Percentiles rank a stretch among this genome's conserved stretches.
phyloP scores from a whole-genome alignment of 2,329 filamentous ascomycete genomes.

The Arachnomyces sp. region DNA sequence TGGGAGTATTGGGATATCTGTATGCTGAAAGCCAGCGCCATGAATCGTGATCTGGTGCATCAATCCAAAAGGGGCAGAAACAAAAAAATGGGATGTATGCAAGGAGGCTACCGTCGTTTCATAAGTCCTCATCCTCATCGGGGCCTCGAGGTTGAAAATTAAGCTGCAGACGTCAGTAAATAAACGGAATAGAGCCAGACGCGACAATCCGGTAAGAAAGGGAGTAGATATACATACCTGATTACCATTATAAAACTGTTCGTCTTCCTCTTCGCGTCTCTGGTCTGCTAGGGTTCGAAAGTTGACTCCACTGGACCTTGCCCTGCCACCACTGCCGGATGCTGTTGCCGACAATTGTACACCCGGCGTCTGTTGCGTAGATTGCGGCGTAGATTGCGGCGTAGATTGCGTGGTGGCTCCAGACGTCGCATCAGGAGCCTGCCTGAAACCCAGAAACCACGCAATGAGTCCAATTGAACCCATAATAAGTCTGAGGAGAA shows the following conservation, averaged over 20 bases:
- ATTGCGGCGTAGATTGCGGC: too few relatives aligned
- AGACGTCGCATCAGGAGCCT: slow-evolving; percentile 12
- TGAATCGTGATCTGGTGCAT: too few relatives aligned
- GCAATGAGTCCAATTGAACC: slow-evolving; percentile 36
- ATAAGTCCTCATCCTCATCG: slow-evolving; percentile 50
- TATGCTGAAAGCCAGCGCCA: too few relatives aligned
- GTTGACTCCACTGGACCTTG: slow-evolving; percentile 24
- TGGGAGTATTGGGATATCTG: too few relatives aligned
- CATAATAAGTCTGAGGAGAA: slow-evolving; percentile 37
- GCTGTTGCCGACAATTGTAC: slow-evolving; percentile 5
- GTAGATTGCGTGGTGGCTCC: slow-evolving; percentile 5
- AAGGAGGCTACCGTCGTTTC: too few relatives aligned
- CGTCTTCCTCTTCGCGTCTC: slow-evolving; percentile 47
- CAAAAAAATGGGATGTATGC: too few relatives aligned
- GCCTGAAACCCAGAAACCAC: slow-evolving; percentile 36
- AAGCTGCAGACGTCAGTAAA: slow-evolving; percentile 39
- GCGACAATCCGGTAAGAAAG: too few relatives aligned
- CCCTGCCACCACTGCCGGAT: slow-evolving; percentile 7
- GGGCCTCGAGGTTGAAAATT: slow-evolving; percentile 55
- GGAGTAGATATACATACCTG: slow-evolving; percentile 51
- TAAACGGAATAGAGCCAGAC: too few relatives aligned
- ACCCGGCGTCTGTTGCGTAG: too few relatives aligned
- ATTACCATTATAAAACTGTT: slow-evolving; percentile 86
- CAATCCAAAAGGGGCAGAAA: too few relatives aligned
- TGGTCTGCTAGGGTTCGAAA: slow-evolving; percentile 48